phyloP scores from a whole-genome alignment of 345 rosid genomes.

The Kandelia obovata region DNA sequence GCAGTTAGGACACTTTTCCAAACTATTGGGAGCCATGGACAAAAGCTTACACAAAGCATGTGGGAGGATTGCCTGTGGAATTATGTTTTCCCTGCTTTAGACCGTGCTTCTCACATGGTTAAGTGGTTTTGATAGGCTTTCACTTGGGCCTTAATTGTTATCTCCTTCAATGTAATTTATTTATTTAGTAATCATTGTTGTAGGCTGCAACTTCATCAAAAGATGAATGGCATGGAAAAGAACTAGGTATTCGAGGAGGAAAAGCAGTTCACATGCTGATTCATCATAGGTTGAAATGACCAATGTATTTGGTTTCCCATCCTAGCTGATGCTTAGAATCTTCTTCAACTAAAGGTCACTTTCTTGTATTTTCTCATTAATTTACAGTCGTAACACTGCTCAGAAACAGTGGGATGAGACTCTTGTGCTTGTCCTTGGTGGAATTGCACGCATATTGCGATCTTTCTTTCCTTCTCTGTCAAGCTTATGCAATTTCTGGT shows the following conservation, averaged over 20 bases:
- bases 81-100: slow-evolving; percentile 85
- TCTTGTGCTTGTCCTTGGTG: slow-evolving; percentile 87
- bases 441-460: slow-evolving; percentile 87
- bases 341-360: not conserved
- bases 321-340: slow-evolving; percentile 5
- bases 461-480: slow-evolving; percentile 87
- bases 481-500: slow-evolving; percentile 75
- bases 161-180: slow-evolving; percentile 9
- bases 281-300: slow-evolving; percentile 71
- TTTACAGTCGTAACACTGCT: slow-evolving; percentile 88
- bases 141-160: slow-evolving; percentile 11
- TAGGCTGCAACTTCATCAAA: slow-evolving; percentile 98
- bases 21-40: slow-evolving; percentile 87
- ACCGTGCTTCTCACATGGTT: slow-evolving; percentile 94
- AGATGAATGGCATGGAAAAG: slow-evolving; percentile 99
- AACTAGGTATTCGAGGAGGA: slow-evolving; percentile 91
- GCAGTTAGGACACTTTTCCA: slow-evolving; percentile 94
- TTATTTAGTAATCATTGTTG: slow-evolving; percentile 15
- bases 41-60: slow-evolving; percentile 84
- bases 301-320: slow-evolving; percentile 2
- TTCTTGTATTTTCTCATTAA: slow-evolving; percentile 15
- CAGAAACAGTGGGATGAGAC: slow-evolving; percentile 99
- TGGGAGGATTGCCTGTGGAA: slow-evolving; percentile 99
- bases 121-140: slow-evolving; percentile 10
- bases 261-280: slow-evolving; percentile 98